These are phyloP conservation scores for Boletus fagicola DNA, from an alignment of 768 basidiomycete genomes.

Conservation along the genomic window DNA sequence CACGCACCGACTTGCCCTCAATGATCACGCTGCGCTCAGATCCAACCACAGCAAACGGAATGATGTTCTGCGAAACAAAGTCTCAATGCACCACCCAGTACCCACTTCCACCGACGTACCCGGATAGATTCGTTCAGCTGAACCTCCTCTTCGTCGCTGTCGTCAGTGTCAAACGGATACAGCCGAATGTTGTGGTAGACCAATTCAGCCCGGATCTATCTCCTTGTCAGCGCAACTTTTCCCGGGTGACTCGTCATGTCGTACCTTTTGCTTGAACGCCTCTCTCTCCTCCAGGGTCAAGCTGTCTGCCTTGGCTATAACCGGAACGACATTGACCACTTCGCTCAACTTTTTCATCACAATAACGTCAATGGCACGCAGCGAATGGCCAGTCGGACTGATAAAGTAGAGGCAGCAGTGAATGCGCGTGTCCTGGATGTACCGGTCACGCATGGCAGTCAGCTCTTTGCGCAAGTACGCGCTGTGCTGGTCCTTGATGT, in stretches of 20 bases:
- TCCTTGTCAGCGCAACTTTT: constrained; percentile 10
- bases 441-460: constrained; percentile 97
- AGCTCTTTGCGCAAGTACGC: constrained; percentile 98
- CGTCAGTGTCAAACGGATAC: constrained; percentile 97
- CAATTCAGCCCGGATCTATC: constrained; percentile 89
- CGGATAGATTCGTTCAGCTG: constrained; percentile 87
- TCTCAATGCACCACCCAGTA: constrained; percentile 1
- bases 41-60: constrained; percentile 97
- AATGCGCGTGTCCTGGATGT: constrained; percentile 97
- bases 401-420: constrained; percentile 99
- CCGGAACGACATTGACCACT: constrained; percentile 99
- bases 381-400: constrained; percentile 96
- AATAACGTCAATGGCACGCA: constrained; percentile 95
- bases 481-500: constrained; percentile 99
- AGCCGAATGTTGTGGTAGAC: constrained; percentile 88
- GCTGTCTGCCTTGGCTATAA: constrained; percentile 96
- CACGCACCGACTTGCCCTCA: constrained; percentile 92
- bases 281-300: constrained; percentile 92
- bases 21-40: constrained; percentile 94
- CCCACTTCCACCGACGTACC: constrained; percentile 45
- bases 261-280: constrained; percentile 87
- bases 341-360: constrained; percentile 99
- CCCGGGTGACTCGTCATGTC: constrained; percentile 9
- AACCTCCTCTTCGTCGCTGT: constrained; percentile 90
- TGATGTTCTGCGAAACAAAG: constrained; percentile 63